Base-by-base conservation (phyloP, 805 yeast species). In the Yamadazyma paraphyllophila region DNA sequence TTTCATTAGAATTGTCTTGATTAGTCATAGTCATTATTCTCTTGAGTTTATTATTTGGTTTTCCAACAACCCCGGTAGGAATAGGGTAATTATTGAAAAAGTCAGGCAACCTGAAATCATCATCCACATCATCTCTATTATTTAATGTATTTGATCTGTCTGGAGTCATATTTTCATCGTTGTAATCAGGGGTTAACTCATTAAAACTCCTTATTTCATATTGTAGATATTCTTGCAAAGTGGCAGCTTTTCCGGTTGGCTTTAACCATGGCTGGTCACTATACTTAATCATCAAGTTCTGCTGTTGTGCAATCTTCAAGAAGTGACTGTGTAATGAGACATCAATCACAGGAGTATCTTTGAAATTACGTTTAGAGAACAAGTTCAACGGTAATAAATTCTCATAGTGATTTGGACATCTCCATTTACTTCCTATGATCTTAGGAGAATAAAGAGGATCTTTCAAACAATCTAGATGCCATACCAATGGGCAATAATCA, bases 401-500 rank as follows among this genome's bases (percentile, higher is more conserved):
- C 39, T 77, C 85, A 15, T 81, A 79, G 66, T 89, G 97, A 54
- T 86, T 84, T 2, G 97, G 98, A 63, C 96, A 94, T 67, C 80
- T 82, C 98, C 97, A 92, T 62, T 83, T 87, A 37, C 74, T 73
- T 1, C 94, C 95, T 36, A 87, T 60, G 34, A 84, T 81, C 56
- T 88, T 88, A 14, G 84, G 79, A 5, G 84, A 72, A 12, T 88
- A 74, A 54, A 88, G 67, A 1, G 96, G 96, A 1, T 88, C 86
- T 42, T 77, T 73, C 12, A 91, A 64, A 63, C 98, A 91, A 64
- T 92, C 97, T 39, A 91, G 64, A 66, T 91, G 98, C 95, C 96
- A 91, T 13, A 82, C 77, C 3, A 85, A 69, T 0, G 84, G 73
- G 63, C 98, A 91, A 57, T 83, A 86, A 57, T 89, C 97, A 63